Conservation (phyloP, 768 basidiomycete genomes). For the Sporobolomyces phaffii region DNA sequence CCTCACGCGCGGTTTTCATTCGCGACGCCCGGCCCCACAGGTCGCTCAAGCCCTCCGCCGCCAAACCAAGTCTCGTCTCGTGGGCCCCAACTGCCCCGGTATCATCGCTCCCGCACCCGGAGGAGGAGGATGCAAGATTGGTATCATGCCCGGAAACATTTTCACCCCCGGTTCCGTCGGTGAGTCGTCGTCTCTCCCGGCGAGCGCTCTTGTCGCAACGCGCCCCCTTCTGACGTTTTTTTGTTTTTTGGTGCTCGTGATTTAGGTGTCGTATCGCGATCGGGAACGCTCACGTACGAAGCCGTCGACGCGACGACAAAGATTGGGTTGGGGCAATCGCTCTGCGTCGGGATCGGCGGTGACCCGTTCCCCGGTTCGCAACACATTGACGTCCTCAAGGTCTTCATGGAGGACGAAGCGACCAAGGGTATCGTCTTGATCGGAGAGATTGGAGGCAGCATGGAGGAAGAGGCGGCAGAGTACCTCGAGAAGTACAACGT, state of each 20-base stretch:
- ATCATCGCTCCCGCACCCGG: constrained; percentile 70
- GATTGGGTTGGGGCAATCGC: constrained; percentile 90
- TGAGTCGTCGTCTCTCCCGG: constrained; percentile 45
- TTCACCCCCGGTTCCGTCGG: constrained; percentile 95
- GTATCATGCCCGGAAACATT: constrained; percentile 92
- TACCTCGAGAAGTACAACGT: constrained; percentile 91
- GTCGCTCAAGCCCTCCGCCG: constrained; percentile 88
- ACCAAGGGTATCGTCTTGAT: constrained; percentile 97
- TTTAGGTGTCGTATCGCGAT: constrained; percentile 91
- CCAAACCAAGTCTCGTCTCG: constrained; percentile 89
- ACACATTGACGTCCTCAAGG: constrained; percentile 89
- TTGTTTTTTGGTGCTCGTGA: no score
- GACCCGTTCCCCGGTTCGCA: constrained; percentile 95
- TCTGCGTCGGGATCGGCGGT: constrained; percentile 95
- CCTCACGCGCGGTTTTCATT: no score
- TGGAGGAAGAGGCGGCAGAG: constrained; percentile 99
- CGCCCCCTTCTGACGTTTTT: no score
- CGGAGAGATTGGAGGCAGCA: constrained; percentile 92
- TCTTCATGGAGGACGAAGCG: constrained; percentile 87
- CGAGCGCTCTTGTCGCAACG: no score
- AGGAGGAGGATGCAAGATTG: constrained; percentile 89
- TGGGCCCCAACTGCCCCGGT: constrained; percentile 98
- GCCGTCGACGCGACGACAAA: constrained; percentile 83
- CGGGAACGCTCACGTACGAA: constrained; percentile 95
- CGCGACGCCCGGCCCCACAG: constrained; percentile 49